A percentile compares a stretch with the other conserved stretches of the same genome.
phyloP scores from a whole-genome alignment of 306 rosid species.

The Citrullus amarus region DNA sequence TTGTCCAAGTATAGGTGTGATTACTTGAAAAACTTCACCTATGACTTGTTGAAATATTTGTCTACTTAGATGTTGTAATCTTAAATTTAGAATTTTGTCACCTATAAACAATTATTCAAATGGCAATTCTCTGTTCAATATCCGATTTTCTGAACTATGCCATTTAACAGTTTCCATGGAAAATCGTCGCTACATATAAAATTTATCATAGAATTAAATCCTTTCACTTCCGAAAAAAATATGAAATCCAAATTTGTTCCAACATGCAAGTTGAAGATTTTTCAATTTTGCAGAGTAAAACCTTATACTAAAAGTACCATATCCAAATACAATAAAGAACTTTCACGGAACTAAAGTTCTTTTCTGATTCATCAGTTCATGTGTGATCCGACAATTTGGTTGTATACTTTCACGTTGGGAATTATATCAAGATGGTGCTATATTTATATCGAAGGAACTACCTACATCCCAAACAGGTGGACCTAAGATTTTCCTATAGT shows the following conservation, averaged over 20 bases:
- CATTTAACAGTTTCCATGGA: background rate
- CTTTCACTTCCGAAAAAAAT: background rate
- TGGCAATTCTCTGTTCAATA: background rate
- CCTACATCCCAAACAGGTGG: background rate
- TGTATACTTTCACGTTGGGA: background rate
- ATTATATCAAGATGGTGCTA: background rate
- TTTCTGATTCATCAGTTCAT: background rate
- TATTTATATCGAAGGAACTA: background rate
- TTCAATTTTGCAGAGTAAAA: background rate
- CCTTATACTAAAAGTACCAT: background rate
- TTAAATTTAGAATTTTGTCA: background rate
- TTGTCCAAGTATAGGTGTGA: background rate
- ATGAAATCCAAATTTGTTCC: background rate
- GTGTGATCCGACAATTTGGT: background rate
- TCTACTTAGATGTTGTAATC: background rate
- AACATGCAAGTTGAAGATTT: background rate
- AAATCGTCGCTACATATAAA: background rate
- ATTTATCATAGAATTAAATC: background rate
- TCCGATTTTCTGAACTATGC: background rate
- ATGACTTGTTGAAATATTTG: background rate
- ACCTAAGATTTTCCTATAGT: background rate
- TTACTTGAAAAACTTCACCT: background rate
- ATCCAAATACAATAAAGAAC: background rate
- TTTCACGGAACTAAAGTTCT: too few relatives aligned
- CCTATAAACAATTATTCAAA: background rate